Evolutionary conservation across 164 flowering plant genomes (phyloP), one percentile per base, ranked within the genome.

Genomic region (Saururus chinensis): DNA sequence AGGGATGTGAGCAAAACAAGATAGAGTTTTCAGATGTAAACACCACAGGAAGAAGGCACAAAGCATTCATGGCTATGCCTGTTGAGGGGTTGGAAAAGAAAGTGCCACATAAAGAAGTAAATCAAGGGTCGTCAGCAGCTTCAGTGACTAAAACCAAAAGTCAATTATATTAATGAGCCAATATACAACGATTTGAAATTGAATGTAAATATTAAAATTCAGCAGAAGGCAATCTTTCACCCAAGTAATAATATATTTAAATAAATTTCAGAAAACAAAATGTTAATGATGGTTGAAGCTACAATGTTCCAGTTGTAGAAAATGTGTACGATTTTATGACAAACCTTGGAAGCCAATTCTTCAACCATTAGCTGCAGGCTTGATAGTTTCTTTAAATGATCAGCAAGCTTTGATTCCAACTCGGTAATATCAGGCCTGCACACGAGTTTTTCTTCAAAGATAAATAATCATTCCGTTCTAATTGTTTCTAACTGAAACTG

Each of bases 381-480:
- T 59, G 70, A 72, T 20, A 93, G 83, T 72, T 85, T 84, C 74
- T 87, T 93, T 61, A 88, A 74, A 63, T 88, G 96, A 60, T 90
- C 97, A 51, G 91, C 65, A 58, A 90, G 88, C 73, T 88, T 89
- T 57, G 79, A 57, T 61, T 90, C 97, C 84, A 93, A 72, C 74
- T 90, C 96, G 71, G 95, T 80, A 64, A 90, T 77, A 72, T 88
- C 97, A 71, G 97, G 97, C 81, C 97, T 93, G 84, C 73, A 82
- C 49, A 42, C 6, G 42, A 42, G 49, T 42, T 42, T 30, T 42
- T 42, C 49, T 42, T 4, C 5, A 14, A 10, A 10, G 12, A 42
- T 42, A 14, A 42, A 9, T 42, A 42, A 42, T 10, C 12, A 42
- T 14, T 10, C 49, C 49, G 9, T 14, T 42, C 7, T 10, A 42